Conservation (phyloP, 202 grass and related monocot species). For the Panicum hallii region DNA sequence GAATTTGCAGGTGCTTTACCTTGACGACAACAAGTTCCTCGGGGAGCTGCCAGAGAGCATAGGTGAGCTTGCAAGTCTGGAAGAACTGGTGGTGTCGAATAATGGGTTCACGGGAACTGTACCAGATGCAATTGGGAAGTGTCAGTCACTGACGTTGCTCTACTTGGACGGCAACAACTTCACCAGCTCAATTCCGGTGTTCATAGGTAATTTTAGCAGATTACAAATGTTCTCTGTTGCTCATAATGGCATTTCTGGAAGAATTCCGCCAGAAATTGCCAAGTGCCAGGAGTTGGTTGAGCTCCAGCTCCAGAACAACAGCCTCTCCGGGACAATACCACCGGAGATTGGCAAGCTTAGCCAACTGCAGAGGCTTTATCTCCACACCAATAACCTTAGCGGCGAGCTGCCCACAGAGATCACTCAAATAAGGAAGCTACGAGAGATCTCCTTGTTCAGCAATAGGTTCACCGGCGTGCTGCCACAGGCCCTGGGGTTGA, state of each 20-base stretch:
- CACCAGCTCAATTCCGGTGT: constrained; percentile 38
- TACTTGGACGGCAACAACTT: constrained; percentile 53
- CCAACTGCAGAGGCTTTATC: constrained; percentile 36
- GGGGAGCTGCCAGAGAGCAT: constrained; percentile 60
- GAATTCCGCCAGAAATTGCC: constrained; percentile 37
- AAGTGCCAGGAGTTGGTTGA: constrained; percentile 45
- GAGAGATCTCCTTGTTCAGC: constrained; percentile 44
- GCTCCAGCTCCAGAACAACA: constrained; percentile 58
- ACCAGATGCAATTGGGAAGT: constrained; percentile 41
- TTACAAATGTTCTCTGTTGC: constrained; percentile 47
- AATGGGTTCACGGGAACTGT: constrained; percentile 52
- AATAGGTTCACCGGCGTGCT: constrained; percentile 55
- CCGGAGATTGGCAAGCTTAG: constrained; percentile 47
- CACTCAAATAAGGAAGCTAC: constrained; percentile 51
- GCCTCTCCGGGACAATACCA: constrained; percentile 54
- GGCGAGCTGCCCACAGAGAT: constrained; percentile 57
- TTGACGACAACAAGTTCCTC: constrained; percentile 52
- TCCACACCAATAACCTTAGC: constrained; percentile 53
- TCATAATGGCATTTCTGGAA: constrained; percentile 30
- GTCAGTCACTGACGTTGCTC: constrained; percentile 40
- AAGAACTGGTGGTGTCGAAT: constrained; percentile 14
- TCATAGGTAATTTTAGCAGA: constrained; percentile 40
- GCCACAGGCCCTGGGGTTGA: constrained; percentile 54
- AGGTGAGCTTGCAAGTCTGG: constrained; percentile 28
- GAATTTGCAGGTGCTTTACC: constrained; percentile 39